A percentile compares a stretch with the other conserved stretches of the same genome.
These are phyloP conservation scores for Serendipita indica DNA, from an alignment of 768 basidiomycete genomes.

Conservation along the genomic window DNA sequence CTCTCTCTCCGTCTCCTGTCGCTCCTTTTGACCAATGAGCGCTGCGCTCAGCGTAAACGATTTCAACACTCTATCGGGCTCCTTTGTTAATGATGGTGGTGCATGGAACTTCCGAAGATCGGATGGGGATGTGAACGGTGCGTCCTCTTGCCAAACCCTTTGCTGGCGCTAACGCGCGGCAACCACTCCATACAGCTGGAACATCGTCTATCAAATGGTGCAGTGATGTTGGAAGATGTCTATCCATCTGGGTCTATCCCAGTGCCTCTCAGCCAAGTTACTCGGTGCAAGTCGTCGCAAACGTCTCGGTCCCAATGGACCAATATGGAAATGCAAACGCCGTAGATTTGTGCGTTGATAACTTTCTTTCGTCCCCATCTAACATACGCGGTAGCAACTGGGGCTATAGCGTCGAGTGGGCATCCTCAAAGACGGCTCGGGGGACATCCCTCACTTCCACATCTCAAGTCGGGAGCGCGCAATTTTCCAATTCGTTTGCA, in stretches of 20 bases:
- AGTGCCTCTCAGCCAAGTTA: neutral
- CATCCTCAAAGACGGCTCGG: neutral
- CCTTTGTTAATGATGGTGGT: no score
- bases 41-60: no score
- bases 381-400: neutral
- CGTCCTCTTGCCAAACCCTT: no score
- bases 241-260: neutral
- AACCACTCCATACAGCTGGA: no score
- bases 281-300: neutral
- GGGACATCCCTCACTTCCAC: neutral
- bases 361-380: neutral
- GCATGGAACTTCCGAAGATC: no score
- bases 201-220: neutral
- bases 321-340: neutral
- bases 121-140: no score
- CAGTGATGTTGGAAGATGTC: neutral
- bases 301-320: neutral
- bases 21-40: no score
- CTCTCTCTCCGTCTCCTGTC: no score
- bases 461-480: neutral
- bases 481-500: neutral
- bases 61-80: no score
- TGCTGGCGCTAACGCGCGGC: no score
- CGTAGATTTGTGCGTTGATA: neutral
- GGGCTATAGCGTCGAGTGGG: neutral